Evolutionary conservation across 805 yeast genomes (phyloP).

Genomic region (Hanseniaspora vineae): DNA sequence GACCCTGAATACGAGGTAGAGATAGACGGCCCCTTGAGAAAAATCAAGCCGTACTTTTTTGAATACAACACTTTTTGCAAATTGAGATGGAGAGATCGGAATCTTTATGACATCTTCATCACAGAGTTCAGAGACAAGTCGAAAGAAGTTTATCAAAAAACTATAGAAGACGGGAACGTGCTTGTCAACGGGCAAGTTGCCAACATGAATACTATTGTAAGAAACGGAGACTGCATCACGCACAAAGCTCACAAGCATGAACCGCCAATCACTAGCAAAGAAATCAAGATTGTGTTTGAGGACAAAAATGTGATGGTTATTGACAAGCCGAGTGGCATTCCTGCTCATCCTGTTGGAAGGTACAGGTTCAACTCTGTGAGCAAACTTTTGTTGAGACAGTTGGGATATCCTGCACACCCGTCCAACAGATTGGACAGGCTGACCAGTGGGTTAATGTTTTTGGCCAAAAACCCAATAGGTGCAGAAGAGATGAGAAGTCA

Average conservation of each 20-base stretch:
- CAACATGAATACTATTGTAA: conserved; percentile 45
- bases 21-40: conserved; percentile 48
- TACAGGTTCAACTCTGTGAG: conserved; percentile 66
- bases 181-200: conserved; percentile 59
- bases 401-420: conserved; percentile 57
- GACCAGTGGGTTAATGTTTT: conserved; percentile 87
- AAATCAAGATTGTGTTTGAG: conserved; percentile 56
- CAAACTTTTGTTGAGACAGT: conserved; percentile 60
- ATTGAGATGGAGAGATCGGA: conserved; percentile 80
- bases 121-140: conserved; percentile 77
- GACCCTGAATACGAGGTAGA: conserved; percentile 44
- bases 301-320: conserved; percentile 68
- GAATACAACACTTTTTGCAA: conserved; percentile 89
- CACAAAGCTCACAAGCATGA: conserved; percentile 84
- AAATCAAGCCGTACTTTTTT: conserved; percentile 75
- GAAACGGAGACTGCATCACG: conserved; percentile 71
- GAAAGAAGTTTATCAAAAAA: conserved; percentile 46
- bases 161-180: conserved; percentile 54
- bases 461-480: conserved; percentile 70
- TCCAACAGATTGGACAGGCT: conserved; percentile 83
- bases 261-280: conserved; percentile 55
- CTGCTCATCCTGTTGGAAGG: conserved; percentile 92
- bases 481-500: conserved; percentile 68
- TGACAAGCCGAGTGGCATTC: conserved; percentile 90
- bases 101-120: conserved; percentile 65